Evolutionary conservation across 2,329 filamentous ascomycete genomes (phyloP), one percentile per base, ranked within the genome.

Genomic region (Diaporthe eres): DNA sequence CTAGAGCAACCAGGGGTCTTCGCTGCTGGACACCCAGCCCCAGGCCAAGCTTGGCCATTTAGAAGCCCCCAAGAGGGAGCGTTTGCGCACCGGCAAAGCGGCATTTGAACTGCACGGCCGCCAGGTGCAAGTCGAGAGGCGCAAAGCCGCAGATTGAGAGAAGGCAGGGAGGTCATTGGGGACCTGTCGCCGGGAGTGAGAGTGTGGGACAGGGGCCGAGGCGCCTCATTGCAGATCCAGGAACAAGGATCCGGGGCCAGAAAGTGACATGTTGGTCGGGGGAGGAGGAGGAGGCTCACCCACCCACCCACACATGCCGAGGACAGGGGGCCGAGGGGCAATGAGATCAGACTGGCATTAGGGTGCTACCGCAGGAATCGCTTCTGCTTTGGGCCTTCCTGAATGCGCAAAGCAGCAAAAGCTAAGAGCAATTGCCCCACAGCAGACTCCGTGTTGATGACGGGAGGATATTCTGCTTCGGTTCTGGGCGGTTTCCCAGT

Each of bases 221-320:
- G 51, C 39, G 68, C 60, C 68, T 51, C 58, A 55, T 65, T 65
- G 74, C 55, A 72, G 68, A 72, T 65, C 60, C 28, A 72, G 68
- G 49, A 67, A 47, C 74, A 72, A 55, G 58, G 74, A 75, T 75
- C 53, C 55, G 57, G 68, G 73, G 44, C 57, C 39, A 63, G 17
- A 58, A 75, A 63, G 71, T 55, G 34, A 65, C 49, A 55, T 70
- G 65, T 55, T 70, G 34, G 47, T 70, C 55, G 58, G 49, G 71
- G 58, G 42, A 39, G 71, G 31, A 51, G 44, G 58, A 61, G 58
- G 39, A 47, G 25, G 42, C 53, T 55, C 53, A 61, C 71, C 44
- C 58, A 19, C 47, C 53, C 49, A 53, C 49, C 39, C 47, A n/a
- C 44, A 65, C 58, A 73, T 53, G 60, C 49, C 65, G 34, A 55